phyloP scores from a whole-genome alignment of 2,329 filamentous ascomycete species.

The Dendryphion nanum region DNA sequence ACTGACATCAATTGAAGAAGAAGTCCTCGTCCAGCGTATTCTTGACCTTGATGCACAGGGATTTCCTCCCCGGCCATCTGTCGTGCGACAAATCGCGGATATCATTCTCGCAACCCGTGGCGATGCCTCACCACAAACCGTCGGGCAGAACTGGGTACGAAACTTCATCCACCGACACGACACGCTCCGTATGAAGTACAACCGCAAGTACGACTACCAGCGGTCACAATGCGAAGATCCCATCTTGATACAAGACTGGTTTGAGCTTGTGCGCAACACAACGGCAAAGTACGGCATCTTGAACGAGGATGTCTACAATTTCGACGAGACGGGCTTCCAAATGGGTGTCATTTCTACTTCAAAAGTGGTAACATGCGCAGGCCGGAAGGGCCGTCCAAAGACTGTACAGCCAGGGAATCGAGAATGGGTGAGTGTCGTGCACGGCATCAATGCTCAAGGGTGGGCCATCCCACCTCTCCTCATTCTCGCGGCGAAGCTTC shows the following conservation, averaged over 20 bases:
- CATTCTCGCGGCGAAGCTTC: constrained; percentile 10
- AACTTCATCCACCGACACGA: not conserved
- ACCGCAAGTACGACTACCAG: not conserved
- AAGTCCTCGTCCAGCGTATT: not conserved
- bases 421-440: constrained; percentile 13
- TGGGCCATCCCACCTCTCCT: constrained; percentile 10
- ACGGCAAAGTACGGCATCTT: not conserved
- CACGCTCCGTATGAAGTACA: not conserved
- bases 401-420: constrained; percentile 9
- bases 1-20: no score
- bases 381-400: constrained; percentile 4
- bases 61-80: not conserved
- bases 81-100: not conserved
- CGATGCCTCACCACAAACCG: no score
- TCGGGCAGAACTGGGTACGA: not conserved
- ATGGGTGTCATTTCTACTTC: constrained; percentile 8
- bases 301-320: constrained; percentile 12
- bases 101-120: not conserved
- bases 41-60: not conserved
- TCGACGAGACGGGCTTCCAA: constrained; percentile 24
- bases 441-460: constrained; percentile 10
- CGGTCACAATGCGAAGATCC: not conserved
- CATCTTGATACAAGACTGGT: not conserved
- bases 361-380: constrained; percentile 9
- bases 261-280: not conserved